Evolutionary conservation across 2,329 filamentous ascomycete species (phyloP), one percentile per base, ranked within the genome.

Genomic region (Fusarium sp.): DNA sequence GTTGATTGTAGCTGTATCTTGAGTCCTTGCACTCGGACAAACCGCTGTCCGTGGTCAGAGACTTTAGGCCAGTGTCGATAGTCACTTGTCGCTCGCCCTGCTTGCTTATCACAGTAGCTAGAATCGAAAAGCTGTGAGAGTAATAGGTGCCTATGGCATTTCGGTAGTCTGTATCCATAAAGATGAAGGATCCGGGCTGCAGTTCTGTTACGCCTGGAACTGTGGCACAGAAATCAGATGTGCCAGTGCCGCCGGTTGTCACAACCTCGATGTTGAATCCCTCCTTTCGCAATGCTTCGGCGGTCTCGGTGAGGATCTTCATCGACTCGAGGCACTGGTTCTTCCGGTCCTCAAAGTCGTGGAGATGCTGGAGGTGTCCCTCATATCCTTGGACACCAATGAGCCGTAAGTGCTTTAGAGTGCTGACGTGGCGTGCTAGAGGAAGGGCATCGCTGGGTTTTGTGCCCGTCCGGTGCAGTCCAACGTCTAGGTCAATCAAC

Each of bases 111-210:
- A 71, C 61, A 0, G 70, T 73, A 1, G 70, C 59, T 0, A 73
- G 39, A 1, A 73, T 39, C 0, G 70, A 63, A 1, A 73, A 65
- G 48, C 84, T 86, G 66, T 87, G 83, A 1, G 79, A 78, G 71
- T 85, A 88, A 58, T 82, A 82, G 0, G 78, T 76, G 1, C 86
- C 86, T 0, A 88, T 79, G 0, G 86, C 86, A 54, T 85, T 84
- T 4, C 85, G 82, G 68, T 88, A 88, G 70, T 88, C 86, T 3
- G 85, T 86, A 60, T 88, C 86, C 86, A 88, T 88, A 72, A 88
- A 88, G 59, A 88, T 81, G 62, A 88, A 88, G 0, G 83, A 86
- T 0, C 86, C 86, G 0, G 86, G 86, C 70, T 88, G 86, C 2
- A 88, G 77, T 68, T 88, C 86, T 2, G 85, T 88, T 1, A 88